phyloP scores from a whole-genome alignment of 2,329 filamentous ascomycete species.

The Aspergillus aculeatus region DNA sequence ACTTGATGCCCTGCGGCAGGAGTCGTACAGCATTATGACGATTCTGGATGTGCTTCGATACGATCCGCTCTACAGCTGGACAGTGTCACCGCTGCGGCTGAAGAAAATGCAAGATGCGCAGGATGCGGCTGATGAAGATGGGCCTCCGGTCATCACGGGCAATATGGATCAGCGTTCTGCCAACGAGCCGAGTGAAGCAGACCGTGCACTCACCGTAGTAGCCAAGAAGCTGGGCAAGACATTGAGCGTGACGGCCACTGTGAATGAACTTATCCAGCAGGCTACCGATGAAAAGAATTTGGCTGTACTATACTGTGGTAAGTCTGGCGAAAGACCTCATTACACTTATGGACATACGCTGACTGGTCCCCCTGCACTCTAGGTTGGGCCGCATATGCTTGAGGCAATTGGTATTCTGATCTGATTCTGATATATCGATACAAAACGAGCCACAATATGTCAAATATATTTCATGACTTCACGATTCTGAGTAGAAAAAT shows the following conservation, averaged over 20 bases:
- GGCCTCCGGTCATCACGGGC: constrained; percentile 35
- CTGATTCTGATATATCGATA: too few species aligned
- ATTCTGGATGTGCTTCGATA: constrained; percentile 97
- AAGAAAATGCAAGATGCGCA: constrained; percentile 64
- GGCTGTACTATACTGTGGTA: constrained; percentile 82
- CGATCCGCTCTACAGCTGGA: constrained; percentile 96
- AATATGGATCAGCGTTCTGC: constrained; percentile 38
- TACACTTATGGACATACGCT: neutral
- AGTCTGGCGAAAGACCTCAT: constrained; percentile 26
- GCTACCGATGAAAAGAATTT: constrained; percentile 91
- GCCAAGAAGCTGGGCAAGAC: constrained; percentile 95
- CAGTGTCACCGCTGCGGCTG: constrained; percentile 69
- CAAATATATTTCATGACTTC: too few species aligned
- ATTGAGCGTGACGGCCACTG: constrained; percentile 88
- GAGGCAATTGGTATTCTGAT: neutral
- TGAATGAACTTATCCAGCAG: constrained; percentile 95
- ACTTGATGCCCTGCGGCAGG: constrained; percentile 87
- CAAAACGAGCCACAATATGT: too few species aligned
- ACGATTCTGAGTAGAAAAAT: too few species aligned
- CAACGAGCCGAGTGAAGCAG: constrained; percentile 74
- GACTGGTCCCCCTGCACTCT: neutral
- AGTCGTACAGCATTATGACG: constrained; percentile 97
- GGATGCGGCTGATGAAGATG: constrained; percentile 36
- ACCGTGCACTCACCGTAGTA: constrained; percentile 86
- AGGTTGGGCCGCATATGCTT: constrained; percentile 56